Evolutionary conservation across 192 early-diverging fungal species (phyloP).

Genomic region (Rhizophagus sp.): DNA sequence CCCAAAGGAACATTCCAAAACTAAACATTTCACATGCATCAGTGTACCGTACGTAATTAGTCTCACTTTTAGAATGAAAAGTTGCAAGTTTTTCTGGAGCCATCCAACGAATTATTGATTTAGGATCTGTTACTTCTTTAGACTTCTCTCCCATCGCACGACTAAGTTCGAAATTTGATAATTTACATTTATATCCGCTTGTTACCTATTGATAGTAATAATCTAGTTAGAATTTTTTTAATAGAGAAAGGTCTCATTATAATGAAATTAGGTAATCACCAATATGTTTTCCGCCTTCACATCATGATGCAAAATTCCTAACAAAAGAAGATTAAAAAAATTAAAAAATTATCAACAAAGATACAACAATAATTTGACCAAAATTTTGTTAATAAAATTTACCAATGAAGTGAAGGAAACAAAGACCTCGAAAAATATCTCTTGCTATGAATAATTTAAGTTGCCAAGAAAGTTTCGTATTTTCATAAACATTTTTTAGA

Average conservation of each 20-base stretch:
- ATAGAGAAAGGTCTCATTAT: too few relatives aligned
- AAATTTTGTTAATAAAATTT: not conserved
- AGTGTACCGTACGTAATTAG: not conserved
- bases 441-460: not conserved
- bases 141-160: not conserved
- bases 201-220: too few relatives aligned
- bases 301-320: not conserved
- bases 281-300: not conserved
- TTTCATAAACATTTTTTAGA: not conserved
- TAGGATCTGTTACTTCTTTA: not conserved
- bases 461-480: not conserved
- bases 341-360: too few relatives aligned
- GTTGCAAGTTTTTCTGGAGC: not conserved
- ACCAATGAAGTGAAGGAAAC: not conserved
- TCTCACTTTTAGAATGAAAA: too few relatives aligned
- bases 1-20: not conserved
- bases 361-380: too few relatives aligned
- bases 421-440: not conserved
- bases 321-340: not conserved
- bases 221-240: too few relatives aligned
- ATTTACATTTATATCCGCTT: too few relatives aligned
- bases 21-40: not conserved
- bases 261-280: too few relatives aligned
- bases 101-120: not conserved
- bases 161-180: not conserved